A percentile compares a stretch with the other conserved stretches of the same genome.
These are phyloP conservation scores for Psilocybe subaeruginosa DNA, from an alignment of 768 basidiomycete species.

Conservation along the genomic window DNA sequence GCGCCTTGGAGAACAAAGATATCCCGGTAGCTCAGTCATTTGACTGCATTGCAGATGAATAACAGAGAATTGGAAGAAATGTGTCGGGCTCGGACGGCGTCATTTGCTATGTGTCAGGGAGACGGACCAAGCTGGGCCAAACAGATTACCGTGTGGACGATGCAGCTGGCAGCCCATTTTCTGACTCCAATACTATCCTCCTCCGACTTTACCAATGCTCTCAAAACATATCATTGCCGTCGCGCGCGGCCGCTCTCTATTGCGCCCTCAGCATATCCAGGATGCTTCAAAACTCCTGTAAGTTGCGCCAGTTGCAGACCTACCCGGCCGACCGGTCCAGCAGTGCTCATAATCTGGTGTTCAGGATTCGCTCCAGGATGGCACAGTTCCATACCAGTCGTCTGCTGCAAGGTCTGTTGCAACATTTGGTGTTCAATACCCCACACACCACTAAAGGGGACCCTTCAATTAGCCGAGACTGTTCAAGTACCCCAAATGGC, in stretches of 20 bases:
- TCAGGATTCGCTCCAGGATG: slow-evolving; percentile 45
- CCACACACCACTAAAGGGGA: neutral
- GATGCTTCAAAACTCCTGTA: slow-evolving; percentile 26
- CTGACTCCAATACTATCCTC: slow-evolving; percentile 2
- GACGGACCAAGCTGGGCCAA: slow-evolving; percentile 12
- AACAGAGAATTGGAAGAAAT: neutral
- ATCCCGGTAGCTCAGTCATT: no score
- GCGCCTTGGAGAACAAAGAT: no score
- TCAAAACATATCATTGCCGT: slow-evolving; percentile 70
- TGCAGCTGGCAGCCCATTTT: slow-evolving; percentile 13
- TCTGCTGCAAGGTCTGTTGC: slow-evolving; percentile 66
- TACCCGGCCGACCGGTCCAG: slow-evolving; percentile 7
- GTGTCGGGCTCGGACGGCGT: slow-evolving; percentile 1
- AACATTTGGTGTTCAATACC: neutral
- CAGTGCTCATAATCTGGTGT: slow-evolving; percentile 46
- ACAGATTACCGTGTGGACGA: slow-evolving; percentile 19
- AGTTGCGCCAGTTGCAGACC: slow-evolving; percentile 9
- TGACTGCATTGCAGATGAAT: no score
- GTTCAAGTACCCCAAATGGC: slow-evolving; percentile 98
- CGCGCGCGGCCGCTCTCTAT: slow-evolving; percentile 60
- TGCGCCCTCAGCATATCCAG: slow-evolving; percentile 38
- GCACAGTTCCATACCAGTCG: slow-evolving; percentile 73
- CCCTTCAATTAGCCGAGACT: slow-evolving; percentile 62
- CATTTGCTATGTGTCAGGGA: neutral
- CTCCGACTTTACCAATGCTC: slow-evolving; percentile 50